Percentiles rank a stretch among this genome's conserved stretches.
Evolutionary conservation across 306 rosid genomes (phyloP).

Genomic region (Cicer cuneatum): DNA sequence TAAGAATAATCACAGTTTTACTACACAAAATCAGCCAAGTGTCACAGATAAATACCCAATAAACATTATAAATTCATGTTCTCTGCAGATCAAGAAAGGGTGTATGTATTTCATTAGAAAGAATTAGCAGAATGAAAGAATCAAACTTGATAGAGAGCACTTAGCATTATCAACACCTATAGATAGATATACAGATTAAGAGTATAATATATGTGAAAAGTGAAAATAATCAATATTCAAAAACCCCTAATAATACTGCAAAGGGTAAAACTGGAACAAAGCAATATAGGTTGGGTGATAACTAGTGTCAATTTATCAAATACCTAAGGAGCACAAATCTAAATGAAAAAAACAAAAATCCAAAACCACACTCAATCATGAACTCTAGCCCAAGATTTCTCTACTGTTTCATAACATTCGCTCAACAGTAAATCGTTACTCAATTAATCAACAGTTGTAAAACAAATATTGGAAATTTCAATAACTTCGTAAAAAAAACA

Average conservation of each 20-base stretch:
- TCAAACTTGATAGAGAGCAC: neutral
- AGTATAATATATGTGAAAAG: too few relatives aligned
- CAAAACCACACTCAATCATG: neutral
- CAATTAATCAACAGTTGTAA: neutral
- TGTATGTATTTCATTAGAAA: neutral
- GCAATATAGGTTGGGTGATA: neutral
- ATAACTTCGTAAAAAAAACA: neutral
- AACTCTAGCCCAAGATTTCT: neutral
- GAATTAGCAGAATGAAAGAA: neutral
- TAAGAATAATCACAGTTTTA: neutral
- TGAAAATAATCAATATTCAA: too few relatives aligned
- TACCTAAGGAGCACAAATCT: conserved; percentile 6
- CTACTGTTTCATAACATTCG: neutral
- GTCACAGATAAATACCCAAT: neutral
- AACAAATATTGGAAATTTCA: neutral
- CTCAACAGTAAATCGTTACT: neutral
- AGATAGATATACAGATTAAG: neutral
- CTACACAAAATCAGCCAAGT: neutral
- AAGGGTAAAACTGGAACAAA: neutral
- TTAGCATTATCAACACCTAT: neutral
- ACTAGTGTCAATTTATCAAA: conserved; percentile 40
- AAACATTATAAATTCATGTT: conserved; percentile 4
- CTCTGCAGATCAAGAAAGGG: conserved; percentile 4
- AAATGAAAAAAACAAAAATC: neutral
- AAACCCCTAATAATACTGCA: too few relatives aligned